These are phyloP conservation scores for Anthracocystis setariae DNA, from an alignment of 1,284 basidiomycete genomes.

Conservation along the genomic window DNA sequence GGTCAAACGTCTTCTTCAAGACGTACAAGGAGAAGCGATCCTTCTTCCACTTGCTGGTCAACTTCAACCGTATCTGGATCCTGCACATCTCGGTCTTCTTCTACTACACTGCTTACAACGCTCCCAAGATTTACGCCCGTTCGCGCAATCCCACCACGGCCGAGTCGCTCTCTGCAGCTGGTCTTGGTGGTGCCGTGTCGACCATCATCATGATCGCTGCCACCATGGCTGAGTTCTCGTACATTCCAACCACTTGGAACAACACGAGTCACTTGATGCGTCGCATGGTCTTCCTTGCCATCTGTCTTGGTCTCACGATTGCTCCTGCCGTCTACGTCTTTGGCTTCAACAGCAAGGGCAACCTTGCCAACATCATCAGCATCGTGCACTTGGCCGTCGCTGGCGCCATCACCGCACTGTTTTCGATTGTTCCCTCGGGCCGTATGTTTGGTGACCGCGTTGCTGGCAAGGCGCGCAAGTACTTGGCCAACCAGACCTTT, in stretches of 20 bases:
- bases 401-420: slow-evolving; percentile 62
- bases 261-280: slow-evolving; percentile 66
- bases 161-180: slow-evolving; percentile 62
- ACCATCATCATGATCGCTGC: slow-evolving; percentile 66
- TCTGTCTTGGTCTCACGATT: slow-evolving; percentile 65
- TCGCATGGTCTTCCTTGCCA: slow-evolving; percentile 63
- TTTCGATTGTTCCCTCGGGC: slow-evolving; percentile 65
- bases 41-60: slow-evolving; percentile 67
- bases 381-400: slow-evolving; percentile 61
- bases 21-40: slow-evolving; percentile 67
- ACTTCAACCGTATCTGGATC: slow-evolving; percentile 68
- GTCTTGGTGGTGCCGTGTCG: slow-evolving; percentile 66
- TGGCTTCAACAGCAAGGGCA: slow-evolving; percentile 60
- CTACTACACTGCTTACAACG: slow-evolving; percentile 76
- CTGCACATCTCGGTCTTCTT: slow-evolving; percentile 67
- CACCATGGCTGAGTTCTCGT: slow-evolving; percentile 65
- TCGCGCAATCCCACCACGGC: slow-evolving; percentile 68
- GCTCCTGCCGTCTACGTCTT: slow-evolving; percentile 65
- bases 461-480: slow-evolving; percentile 66
- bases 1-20: slow-evolving; percentile 67
- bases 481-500: slow-evolving; percentile 67
- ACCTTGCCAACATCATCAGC: slow-evolving; percentile 55
- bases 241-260: slow-evolving; percentile 67
- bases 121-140: slow-evolving; percentile 82
- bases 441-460: slow-evolving; percentile 67